Evolutionary conservation across 192 early-diverging fungal genomes (phyloP).

Genomic region (Coemansia sp.): DNA sequence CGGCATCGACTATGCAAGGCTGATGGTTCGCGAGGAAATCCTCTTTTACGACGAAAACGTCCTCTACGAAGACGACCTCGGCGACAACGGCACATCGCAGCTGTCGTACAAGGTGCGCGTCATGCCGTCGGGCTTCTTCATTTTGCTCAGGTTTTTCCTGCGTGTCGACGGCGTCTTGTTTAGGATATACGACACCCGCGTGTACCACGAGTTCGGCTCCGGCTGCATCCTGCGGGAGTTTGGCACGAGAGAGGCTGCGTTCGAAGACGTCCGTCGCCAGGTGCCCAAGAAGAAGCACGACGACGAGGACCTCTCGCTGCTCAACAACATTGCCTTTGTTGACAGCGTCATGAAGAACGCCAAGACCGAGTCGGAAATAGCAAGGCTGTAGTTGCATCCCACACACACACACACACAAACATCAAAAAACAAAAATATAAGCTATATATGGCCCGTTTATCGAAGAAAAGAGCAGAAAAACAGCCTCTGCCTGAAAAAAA

Average conservation of each 20-base stretch:
- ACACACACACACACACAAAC: too few species aligned
- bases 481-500: too few species aligned
- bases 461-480: too few species aligned
- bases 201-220: conserved; percentile 85
- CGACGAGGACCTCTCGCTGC: conserved; percentile 48
- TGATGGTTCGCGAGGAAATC: conserved; percentile 79
- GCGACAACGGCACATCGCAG: conserved; percentile 87
- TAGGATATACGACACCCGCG: conserved; percentile 82
- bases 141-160: conserved; percentile 84
- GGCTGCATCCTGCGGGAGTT: conserved; percentile 66
- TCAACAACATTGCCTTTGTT: conserved; percentile 51
- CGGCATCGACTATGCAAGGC: conserved; percentile 73
- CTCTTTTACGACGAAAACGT: conserved; percentile 93
- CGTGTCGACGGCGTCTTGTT: conserved; percentile 94
- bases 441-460: not conserved
- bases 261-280: conserved; percentile 49
- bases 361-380: conserved; percentile 28
- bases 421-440: not conserved
- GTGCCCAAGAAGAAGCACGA: conserved; percentile 42
- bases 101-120: conserved; percentile 82
- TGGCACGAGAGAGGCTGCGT: conserved; percentile 63
- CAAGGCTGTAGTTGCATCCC: conserved; percentile 9
- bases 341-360: conserved; percentile 38
- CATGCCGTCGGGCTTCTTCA: conserved; percentile 88
- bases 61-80: conserved; percentile 94